These are phyloP conservation scores for Aspergillus candidus DNA, from an alignment of 2,329 filamentous ascomycete species.

Conservation along the genomic window DNA sequence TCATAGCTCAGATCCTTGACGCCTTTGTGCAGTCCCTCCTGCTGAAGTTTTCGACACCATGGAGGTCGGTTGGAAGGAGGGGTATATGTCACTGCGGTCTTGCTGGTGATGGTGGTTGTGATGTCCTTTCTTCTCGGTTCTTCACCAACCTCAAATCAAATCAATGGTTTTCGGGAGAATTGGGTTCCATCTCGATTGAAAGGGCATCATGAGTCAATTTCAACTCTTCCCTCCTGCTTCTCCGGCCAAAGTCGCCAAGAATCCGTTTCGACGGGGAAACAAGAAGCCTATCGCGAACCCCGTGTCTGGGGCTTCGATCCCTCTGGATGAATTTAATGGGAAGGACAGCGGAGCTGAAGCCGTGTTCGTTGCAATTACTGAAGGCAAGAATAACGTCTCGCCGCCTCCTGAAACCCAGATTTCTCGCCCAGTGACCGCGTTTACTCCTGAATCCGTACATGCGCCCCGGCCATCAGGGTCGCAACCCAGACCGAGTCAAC, in stretches of 20 bases:
- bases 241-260: slow-evolving; percentile 22
- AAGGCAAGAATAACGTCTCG: slow-evolving; percentile 28
- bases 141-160: not conserved
- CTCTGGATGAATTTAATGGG: slow-evolving; percentile 25
- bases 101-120: not conserved
- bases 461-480: slow-evolving; percentile 13
- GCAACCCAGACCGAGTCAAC: slow-evolving; percentile 7
- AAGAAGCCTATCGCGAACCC: slow-evolving; percentile 19
- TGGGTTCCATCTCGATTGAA: no score
- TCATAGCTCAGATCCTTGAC: slow-evolving; percentile 19
- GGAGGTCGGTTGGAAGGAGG: slow-evolving; percentile 1
- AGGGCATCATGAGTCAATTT: slow-evolving; percentile 30
- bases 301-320: slow-evolving; percentile 21
- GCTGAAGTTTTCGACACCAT: slow-evolving; percentile 3
- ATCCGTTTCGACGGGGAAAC: slow-evolving; percentile 28
- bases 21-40: slow-evolving; percentile 6
- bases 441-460: slow-evolving; percentile 8
- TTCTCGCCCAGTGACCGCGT: slow-evolving; percentile 13
- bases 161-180: no score
- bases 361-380: slow-evolving; percentile 33
- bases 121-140: not conserved
- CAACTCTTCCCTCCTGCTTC: slow-evolving; percentile 37
- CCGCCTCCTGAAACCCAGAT: slow-evolving; percentile 20
- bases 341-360: slow-evolving; percentile 30
- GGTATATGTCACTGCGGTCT: slow-evolving; percentile 6